phyloP scores from a whole-genome alignment of 164 flowering plant genomes.

The Malania oleifera region DNA sequence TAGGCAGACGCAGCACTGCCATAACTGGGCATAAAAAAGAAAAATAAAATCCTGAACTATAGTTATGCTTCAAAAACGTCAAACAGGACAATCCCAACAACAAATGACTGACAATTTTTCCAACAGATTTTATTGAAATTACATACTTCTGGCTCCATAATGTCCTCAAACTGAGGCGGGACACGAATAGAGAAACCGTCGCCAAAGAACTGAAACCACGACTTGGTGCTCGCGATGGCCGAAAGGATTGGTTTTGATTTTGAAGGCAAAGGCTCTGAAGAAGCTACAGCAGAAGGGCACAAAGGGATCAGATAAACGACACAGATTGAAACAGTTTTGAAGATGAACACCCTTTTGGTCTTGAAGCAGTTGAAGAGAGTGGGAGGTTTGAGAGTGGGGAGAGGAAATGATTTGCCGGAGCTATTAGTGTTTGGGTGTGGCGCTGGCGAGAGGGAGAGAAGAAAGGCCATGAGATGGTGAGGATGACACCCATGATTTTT shows the following conservation, averaged over 20 bases:
- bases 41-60: not conserved
- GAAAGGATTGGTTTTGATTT: constrained; percentile 46
- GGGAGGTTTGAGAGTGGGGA: constrained; percentile 9
- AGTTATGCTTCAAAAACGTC: not conserved
- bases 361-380: constrained; percentile 21
- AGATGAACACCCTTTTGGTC: constrained; percentile 40
- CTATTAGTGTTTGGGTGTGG: constrained; percentile 36
- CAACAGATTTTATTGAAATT: not conserved
- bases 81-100: not conserved
- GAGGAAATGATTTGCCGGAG: constrained; percentile 19
- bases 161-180: constrained; percentile 78
- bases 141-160: constrained; percentile 81
- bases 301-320: constrained; percentile 23
- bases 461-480: constrained; percentile 42
- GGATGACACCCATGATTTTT: constrained; percentile 22
- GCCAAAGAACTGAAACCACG: constrained; percentile 91
- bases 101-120: not conserved
- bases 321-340: constrained; percentile 36
- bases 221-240: constrained; percentile 64
- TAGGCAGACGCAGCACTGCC: not conserved
- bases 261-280: constrained; percentile 21
- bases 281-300: constrained; percentile 21
- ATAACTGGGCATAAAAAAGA: not conserved
- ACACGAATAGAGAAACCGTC: constrained; percentile 85
- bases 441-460: constrained; percentile 31